Evolutionary conservation across 768 basidiomycete species (phyloP).

Genomic region (Symmetrospora coprosmae): DNA sequence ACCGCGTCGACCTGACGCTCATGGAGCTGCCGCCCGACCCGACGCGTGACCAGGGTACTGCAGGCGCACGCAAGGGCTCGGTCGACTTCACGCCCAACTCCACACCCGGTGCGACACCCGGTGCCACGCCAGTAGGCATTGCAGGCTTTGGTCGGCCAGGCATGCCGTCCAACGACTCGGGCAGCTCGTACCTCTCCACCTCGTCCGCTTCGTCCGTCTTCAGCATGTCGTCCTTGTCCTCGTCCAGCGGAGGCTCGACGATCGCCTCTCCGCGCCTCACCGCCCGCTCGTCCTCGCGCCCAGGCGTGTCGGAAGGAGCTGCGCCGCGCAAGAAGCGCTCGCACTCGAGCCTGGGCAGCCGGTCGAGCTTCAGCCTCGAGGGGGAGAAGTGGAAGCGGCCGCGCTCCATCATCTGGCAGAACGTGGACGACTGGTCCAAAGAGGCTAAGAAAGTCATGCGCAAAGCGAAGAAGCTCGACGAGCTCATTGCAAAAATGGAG

Average conservation of each 20-base stretch:
- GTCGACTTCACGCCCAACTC: background rate
- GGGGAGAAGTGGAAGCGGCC: slow-evolving; percentile 38
- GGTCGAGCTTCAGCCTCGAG: slow-evolving; percentile 32
- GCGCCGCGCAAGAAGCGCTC: slow-evolving; percentile 27
- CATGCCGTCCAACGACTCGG: background rate
- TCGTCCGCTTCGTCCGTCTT: slow-evolving; percentile 27
- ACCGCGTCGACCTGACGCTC: slow-evolving; percentile 67
- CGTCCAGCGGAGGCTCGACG: slow-evolving; percentile 21
- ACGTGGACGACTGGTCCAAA: slow-evolving; percentile 57
- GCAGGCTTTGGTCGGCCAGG: background rate
- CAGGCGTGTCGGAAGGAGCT: slow-evolving; percentile 19
- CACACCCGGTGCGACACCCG: background rate
- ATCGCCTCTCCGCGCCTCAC: background rate
- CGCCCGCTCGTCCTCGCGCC: background rate
- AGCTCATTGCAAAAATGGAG: slow-evolving; percentile 33
- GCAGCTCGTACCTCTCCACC: slow-evolving; percentile 15
- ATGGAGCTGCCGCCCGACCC: slow-evolving; percentile 44
- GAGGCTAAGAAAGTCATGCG: slow-evolving; percentile 59
- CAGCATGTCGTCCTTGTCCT: slow-evolving; percentile 27
- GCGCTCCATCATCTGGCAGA: slow-evolving; percentile 47
- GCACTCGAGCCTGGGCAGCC: background rate
- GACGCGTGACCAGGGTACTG: no score
- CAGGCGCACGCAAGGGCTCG: background rate
- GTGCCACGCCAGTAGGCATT: background rate
- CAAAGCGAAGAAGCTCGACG: slow-evolving; percentile 38